A percentile compares a stretch with the other conserved stretches of the same genome.
These are phyloP conservation scores for Trichosporon ovoides DNA, from an alignment of 1,284 basidiomycete species.

Conservation along the genomic window DNA sequence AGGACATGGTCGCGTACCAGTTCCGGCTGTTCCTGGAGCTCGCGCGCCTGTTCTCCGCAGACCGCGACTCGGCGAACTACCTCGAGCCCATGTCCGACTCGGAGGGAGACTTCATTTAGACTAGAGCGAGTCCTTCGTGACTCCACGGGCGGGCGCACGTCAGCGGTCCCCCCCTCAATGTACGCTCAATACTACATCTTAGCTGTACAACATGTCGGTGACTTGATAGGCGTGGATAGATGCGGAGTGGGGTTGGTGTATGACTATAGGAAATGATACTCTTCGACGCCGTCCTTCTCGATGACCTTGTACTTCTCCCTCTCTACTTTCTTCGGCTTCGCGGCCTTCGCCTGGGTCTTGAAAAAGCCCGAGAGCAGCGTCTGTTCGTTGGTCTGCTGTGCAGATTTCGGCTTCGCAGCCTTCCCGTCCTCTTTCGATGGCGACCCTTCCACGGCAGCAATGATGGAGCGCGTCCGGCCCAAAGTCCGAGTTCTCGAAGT, in stretches of 20 bases:
- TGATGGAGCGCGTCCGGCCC: neutral
- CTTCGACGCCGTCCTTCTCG: neutral
- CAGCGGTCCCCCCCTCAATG: no score
- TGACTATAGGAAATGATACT: neutral
- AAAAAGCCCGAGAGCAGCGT: neutral
- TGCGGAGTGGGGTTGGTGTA: no score
- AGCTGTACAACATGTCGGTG: neutral
- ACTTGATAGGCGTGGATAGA: neutral
- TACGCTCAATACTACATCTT: neutral
- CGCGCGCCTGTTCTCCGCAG: conserved; percentile 25
- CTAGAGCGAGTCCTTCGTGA: neutral
- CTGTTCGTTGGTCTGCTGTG: neutral
- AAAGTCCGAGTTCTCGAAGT: no score
- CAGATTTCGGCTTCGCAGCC: neutral
- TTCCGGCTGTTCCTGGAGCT: conserved; percentile 51
- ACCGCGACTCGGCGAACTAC: conserved; percentile 24
- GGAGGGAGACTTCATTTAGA: neutral
- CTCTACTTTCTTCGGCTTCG: neutral
- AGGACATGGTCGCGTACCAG: conserved; percentile 62
- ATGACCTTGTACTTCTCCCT: neutral
- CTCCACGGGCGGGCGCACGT: neutral
- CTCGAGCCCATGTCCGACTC: neutral
- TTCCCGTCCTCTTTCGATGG: neutral
- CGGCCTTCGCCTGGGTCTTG: neutral
- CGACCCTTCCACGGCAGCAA: neutral